Percentiles rank a stretch among this genome's conserved stretches.
phyloP scores from a whole-genome alignment of 805 yeast species.

The Myxozyma geophila region DNA sequence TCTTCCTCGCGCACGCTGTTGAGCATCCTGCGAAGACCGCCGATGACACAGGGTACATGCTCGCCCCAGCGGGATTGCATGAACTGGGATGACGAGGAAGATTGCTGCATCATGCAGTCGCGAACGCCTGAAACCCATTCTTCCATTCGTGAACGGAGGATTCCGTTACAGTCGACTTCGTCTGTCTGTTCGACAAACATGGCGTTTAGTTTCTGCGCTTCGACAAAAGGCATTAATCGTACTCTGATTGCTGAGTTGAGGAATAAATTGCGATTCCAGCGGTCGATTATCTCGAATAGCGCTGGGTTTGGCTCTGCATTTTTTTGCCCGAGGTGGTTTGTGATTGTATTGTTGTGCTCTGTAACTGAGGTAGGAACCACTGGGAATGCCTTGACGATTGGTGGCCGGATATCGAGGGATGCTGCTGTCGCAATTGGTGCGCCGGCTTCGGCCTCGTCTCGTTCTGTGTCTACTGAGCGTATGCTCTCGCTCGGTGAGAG shows the following conservation, averaged over 20 bases:
- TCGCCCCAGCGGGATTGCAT: background rate
- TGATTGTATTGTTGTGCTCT: too few species aligned
- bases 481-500: too few species aligned
- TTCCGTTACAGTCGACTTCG: constrained; percentile 12
- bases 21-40: constrained; percentile 6
- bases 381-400: too few species aligned
- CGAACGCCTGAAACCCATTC: constrained; percentile 8
- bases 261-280: constrained; percentile 11
- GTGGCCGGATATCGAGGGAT: too few species aligned
- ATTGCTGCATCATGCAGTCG: background rate
- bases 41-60: background rate
- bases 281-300: background rate
- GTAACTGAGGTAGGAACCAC: too few species aligned
- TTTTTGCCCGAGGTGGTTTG: too few species aligned
- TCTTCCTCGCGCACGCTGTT: constrained; percentile 8
- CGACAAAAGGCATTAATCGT: constrained; percentile 2
- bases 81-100: background rate
- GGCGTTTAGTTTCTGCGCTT: constrained; percentile 2
- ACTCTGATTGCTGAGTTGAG: constrained; percentile 4
- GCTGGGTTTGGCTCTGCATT: background rate
- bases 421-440: background rate
- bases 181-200: constrained; percentile 8
- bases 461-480: background rate
- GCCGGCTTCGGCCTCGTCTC: background rate
- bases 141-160: constrained; percentile 3